Evolutionary conservation across 1,284 basidiomycete genomes (phyloP).

Genomic region (Schizopora paradoxa): DNA sequence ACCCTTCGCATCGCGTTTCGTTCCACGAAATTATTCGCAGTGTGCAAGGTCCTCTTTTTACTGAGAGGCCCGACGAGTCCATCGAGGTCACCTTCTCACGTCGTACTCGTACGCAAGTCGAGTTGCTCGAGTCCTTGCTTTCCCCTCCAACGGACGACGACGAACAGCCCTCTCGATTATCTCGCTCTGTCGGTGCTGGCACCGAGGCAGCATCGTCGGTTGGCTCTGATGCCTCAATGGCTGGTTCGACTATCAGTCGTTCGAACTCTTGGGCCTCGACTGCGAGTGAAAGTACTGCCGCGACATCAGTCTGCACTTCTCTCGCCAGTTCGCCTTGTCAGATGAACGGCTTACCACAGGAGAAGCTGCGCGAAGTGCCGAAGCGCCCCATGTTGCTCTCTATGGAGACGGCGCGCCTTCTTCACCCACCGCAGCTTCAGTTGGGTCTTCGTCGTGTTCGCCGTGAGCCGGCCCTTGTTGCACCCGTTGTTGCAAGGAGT

Average conservation of each 20-base stretch:
- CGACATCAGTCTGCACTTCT: constrained; percentile 32
- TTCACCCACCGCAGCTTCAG: too few relatives aligned
- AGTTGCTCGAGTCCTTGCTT: constrained; percentile 46
- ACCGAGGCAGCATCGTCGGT: constrained; percentile 28
- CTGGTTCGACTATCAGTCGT: constrained; percentile 36
- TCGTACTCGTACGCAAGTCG: constrained; percentile 29
- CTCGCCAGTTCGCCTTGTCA: constrained; percentile 36
- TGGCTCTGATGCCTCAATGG: constrained; percentile 25
- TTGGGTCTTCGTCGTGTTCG: too few relatives aligned
- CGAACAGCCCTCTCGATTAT: constrained; percentile 22
- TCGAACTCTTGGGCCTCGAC: constrained; percentile 56
- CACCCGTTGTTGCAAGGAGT: too few relatives aligned
- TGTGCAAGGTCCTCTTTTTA: constrained; percentile 60
- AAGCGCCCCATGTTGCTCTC: too few relatives aligned
- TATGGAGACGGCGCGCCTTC: too few relatives aligned
- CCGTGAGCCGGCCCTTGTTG: too few relatives aligned
- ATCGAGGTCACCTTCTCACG: constrained; percentile 24
- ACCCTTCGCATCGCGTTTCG: constrained; percentile 21
- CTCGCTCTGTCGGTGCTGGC: constrained; percentile 1
- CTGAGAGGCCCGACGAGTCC: constrained; percentile 37
- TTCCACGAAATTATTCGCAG: constrained; percentile 52
- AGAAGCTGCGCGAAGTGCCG: too few relatives aligned
- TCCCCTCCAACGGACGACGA: too few relatives aligned
- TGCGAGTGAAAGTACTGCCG: constrained; percentile 35
- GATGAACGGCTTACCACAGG: too few relatives aligned